phyloP scores from a whole-genome alignment of 2,329 filamentous ascomycete genomes.

The Xylariomycetidae sp. region DNA sequence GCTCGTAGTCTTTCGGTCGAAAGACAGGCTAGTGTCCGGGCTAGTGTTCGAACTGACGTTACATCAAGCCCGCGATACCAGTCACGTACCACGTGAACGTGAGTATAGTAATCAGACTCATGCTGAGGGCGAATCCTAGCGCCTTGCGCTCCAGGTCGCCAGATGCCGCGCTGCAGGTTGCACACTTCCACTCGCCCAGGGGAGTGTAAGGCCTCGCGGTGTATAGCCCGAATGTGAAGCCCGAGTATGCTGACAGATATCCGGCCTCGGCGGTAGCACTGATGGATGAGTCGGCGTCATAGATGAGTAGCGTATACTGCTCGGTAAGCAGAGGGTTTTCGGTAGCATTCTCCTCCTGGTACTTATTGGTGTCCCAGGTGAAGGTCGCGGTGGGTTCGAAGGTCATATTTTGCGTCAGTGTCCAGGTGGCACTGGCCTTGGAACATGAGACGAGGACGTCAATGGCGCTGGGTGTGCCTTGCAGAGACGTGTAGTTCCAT shows the following conservation, averaged over 20 bases:
- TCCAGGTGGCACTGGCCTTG: slow-evolving; percentile 49
- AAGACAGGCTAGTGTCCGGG: too few relatives aligned
- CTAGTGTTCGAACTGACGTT: slow-evolving; percentile 6
- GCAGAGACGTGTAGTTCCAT: slow-evolving; percentile 63
- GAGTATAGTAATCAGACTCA: slow-evolving; percentile 52
- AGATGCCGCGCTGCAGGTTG: slow-evolving; percentile 51
- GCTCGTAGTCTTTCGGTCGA: too few relatives aligned
- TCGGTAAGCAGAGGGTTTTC: slow-evolving; percentile 45
- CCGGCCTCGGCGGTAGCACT: slow-evolving; percentile 49
- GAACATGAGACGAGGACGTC: slow-evolving; percentile 57
- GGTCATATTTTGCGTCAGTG: slow-evolving; percentile 60
- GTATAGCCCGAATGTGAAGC: slow-evolving; percentile 57
- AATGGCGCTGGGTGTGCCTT: slow-evolving; percentile 53
- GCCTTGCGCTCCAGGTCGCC: slow-evolving; percentile 43
- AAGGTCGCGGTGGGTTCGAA: slow-evolving; percentile 46
- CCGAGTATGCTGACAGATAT: slow-evolving; percentile 45
- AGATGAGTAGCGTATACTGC: slow-evolving; percentile 58
- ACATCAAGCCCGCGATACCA: slow-evolving; percentile 38
- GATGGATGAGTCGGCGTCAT: slow-evolving; percentile 50
- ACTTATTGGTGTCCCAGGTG: slow-evolving; percentile 54
- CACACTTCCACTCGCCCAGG: slow-evolving; percentile 49
- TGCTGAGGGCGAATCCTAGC: slow-evolving; percentile 46
- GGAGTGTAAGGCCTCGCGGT: slow-evolving; percentile 45
- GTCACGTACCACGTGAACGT: slow-evolving; percentile 63
- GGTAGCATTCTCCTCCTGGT: slow-evolving; percentile 41